A percentile compares a stretch with the other conserved stretches of the same genome.
phyloP scores from a whole-genome alignment of 345 rosid species.

The Heritiera littoralis region DNA sequence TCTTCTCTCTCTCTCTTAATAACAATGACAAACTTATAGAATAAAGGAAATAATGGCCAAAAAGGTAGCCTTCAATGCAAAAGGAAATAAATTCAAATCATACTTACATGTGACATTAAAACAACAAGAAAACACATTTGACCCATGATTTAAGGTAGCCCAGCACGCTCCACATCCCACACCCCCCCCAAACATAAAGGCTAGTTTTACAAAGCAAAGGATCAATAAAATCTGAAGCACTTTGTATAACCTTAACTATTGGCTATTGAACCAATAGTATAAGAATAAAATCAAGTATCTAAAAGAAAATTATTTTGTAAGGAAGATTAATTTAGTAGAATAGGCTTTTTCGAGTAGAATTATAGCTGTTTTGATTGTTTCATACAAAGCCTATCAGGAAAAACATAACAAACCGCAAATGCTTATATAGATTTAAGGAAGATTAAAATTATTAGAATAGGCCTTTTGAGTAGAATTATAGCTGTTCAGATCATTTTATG shows the following conservation, averaged over 20 bases:
- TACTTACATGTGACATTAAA: not conserved
- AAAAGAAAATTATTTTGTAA: not conserved
- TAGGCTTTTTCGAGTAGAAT: not conserved
- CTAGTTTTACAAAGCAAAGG: too few species aligned
- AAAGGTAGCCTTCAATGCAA: not conserved
- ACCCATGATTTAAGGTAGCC: not conserved
- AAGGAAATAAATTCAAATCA: not conserved
- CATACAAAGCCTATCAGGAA: not conserved
- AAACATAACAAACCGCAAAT: not conserved
- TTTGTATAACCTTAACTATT: too few species aligned
- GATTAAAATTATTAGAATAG: not conserved
- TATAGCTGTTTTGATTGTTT: not conserved
- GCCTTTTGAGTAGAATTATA: not conserved
- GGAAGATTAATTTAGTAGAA: not conserved
- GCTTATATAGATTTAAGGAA: not conserved
- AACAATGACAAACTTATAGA: not conserved
- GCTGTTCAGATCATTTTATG: not conserved
- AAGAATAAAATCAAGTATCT: not conserved
- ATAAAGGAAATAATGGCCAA: not conserved
- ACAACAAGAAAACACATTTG: not conserved
- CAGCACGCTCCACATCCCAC: too few species aligned
- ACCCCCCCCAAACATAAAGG: too few species aligned
- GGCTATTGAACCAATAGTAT: too few species aligned
- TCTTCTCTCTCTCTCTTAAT: too few species aligned
- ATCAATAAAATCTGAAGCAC: too few species aligned